Percentiles rank a stretch among this genome's conserved stretches.
Conservation (phyloP, 371 early-diverging fungal genomes). For the Fennellomyces sp. region DNA sequence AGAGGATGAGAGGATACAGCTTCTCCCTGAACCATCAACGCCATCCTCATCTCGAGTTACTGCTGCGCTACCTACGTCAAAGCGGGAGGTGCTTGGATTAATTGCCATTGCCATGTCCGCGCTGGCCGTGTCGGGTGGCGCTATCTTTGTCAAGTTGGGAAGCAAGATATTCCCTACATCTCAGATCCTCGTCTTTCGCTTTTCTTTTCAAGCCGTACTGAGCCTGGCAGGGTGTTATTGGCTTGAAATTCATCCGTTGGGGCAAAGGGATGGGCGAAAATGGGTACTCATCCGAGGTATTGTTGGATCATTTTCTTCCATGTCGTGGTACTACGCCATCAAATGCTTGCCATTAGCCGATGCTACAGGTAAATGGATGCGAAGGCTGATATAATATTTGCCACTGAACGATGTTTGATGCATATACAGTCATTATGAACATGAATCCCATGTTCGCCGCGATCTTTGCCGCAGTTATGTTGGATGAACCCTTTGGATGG, state of each 20-base stretch:
- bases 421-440: constrained; percentile 62
- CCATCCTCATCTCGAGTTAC: too few species aligned
- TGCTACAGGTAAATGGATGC: constrained; percentile 56
- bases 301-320: constrained; percentile 66
- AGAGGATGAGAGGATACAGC: too few species aligned
- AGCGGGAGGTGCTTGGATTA: constrained; percentile 24
- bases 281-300: constrained; percentile 67
- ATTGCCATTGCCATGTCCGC: constrained; percentile 67
- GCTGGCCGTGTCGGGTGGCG: constrained; percentile 67
- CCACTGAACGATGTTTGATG: neutral
- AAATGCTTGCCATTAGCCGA: constrained; percentile 73
- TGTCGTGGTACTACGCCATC: constrained; percentile 70
- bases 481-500: constrained; percentile 62
- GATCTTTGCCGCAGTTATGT: constrained; percentile 57
- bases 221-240: constrained; percentile 57
- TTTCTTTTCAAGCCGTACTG: constrained; percentile 60
- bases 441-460: constrained; percentile 76
- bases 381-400: neutral
- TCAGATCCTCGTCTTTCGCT: constrained; percentile 72
- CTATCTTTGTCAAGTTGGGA: constrained; percentile 67
- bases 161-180: constrained; percentile 57
- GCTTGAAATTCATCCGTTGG: constrained; percentile 57
- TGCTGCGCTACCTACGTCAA: neutral
- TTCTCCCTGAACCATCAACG: too few species aligned
- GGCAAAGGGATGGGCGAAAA: constrained; percentile 45